Percentiles rank a stretch among this genome's conserved stretches.
Conservation (phyloP, 148 eudicot genomes). For the Cornus florida region DNA sequence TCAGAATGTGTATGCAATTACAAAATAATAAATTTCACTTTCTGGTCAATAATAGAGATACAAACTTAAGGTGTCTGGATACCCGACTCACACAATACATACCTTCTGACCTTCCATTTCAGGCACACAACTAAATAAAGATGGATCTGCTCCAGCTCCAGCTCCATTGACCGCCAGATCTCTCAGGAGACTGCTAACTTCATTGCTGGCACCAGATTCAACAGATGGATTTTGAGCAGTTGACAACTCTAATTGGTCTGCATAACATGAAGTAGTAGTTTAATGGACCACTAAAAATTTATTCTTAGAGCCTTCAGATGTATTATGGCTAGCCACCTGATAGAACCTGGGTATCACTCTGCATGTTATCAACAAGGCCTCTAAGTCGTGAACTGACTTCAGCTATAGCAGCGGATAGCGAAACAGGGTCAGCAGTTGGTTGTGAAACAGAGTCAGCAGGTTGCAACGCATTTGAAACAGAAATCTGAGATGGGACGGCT, state of each 20-base stretch:
- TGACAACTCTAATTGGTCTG: slow-evolving; percentile 41
- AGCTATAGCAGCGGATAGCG: slow-evolving; percentile 39
- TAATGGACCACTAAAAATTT: neutral
- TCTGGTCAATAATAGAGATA: slow-evolving; percentile 1
- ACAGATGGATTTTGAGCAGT: slow-evolving; percentile 34
- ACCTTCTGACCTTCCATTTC: slow-evolving; percentile 39
- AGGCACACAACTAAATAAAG: slow-evolving; percentile 13
- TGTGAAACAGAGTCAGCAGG: slow-evolving; percentile 47
- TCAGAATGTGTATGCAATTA: slow-evolving; percentile 30
- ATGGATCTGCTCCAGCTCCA: slow-evolving; percentile 18
- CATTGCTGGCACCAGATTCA: slow-evolving; percentile 30
- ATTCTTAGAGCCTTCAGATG: neutral
- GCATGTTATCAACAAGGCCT: slow-evolving; percentile 40
- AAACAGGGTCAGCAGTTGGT: slow-evolving; percentile 36
- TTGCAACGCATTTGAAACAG: slow-evolving; percentile 41
- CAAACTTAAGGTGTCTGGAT: slow-evolving; percentile 5
- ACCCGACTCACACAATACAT: slow-evolving; percentile 6
- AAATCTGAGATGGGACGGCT: slow-evolving; percentile 52
- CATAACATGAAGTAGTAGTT: slow-evolving; percentile 9
- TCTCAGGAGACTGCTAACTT: slow-evolving; percentile 12
- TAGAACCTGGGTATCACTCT: slow-evolving; percentile 38
- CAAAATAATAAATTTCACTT: slow-evolving; percentile 8
- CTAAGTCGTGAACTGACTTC: slow-evolving; percentile 55
- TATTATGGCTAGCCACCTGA: slow-evolving; percentile 30
- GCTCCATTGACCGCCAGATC: slow-evolving; percentile 15